Base-by-base conservation (phyloP, 2,329 filamentous ascomycete species). In the Paraconiothyrium brasiliense region DNA sequence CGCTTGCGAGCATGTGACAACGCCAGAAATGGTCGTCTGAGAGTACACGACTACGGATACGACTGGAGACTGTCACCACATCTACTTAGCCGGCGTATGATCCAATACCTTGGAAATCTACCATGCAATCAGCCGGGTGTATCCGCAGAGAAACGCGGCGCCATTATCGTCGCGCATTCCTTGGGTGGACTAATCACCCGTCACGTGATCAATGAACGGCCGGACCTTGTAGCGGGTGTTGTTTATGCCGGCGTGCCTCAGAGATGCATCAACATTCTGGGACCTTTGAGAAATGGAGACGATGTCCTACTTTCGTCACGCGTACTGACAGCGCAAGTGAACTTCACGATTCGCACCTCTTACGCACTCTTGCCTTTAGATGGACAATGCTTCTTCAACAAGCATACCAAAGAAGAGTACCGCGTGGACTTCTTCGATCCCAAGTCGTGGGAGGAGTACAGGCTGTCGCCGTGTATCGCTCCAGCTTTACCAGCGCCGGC, bases 31-130 rank as follows among this genome's bases (percentile, higher is more conserved):
- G 92, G 92, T 8, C 90, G 86, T 64, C 81, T 97, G 6, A 85
- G 93, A 50, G 86, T 97, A 0, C 93, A 93, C 83, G 90, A 97
- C 70, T 98, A 94, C 73, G 93, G 94, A 20, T 98, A 97, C 71
- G 94, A 98, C 79, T 98, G 94, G 94, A 86, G 94, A 16, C 82
- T 97, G 43, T 95, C 92, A 65, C 94, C 94, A 0, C 86, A 90
- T 71, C 82, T 93, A 0, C 84, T 95, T 0, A 93, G 91, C 3
- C 83, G 84, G 49, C 87, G 87, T 63, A 81, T 98, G n/a, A 87
- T 90, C 39, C 80, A 85, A 20, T 97, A 92, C 70, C 82, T 98
- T 14, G 87, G 91, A 72, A 83, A 80, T 1, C 82, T 98, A 0
- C 91, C 91, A 0, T 93, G 88, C 55, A 97, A 97, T 71, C 84